phyloP scores from a whole-genome alignment of 805 yeast species.

The Metschnikowia anglica region DNA sequence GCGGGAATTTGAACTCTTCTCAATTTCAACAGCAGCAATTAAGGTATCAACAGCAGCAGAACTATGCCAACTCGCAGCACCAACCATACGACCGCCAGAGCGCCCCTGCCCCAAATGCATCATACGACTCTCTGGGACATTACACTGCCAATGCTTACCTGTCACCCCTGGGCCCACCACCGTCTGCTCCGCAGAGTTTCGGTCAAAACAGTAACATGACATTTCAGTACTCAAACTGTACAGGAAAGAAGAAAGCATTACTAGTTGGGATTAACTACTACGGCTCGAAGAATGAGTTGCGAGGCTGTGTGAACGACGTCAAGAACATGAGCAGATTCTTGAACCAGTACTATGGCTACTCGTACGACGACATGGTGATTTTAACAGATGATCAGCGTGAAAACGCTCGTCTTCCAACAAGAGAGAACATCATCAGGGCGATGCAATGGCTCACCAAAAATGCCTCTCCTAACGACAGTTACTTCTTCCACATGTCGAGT shows the following conservation, averaged over 20 bases:
- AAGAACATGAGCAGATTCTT: slow-evolving; percentile 50
- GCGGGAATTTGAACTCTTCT: slow-evolving; percentile 18
- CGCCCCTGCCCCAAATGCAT: slow-evolving; percentile 21
- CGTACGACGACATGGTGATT: slow-evolving; percentile 55
- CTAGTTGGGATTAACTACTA: slow-evolving; percentile 77
- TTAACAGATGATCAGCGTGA: slow-evolving; percentile 54
- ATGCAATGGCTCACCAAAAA: slow-evolving; percentile 78
- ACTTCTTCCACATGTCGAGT: slow-evolving; percentile 83
- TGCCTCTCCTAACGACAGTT: slow-evolving; percentile 73
- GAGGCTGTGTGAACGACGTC: slow-evolving; percentile 83
- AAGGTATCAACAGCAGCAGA: slow-evolving; percentile 21
- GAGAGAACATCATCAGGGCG: slow-evolving; percentile 69
- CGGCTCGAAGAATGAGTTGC: slow-evolving; percentile 57
- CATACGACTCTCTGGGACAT: slow-evolving; percentile 19
- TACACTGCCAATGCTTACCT: slow-evolving; percentile 11
- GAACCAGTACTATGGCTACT: slow-evolving; percentile 42
- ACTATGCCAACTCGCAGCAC: slow-evolving; percentile 7
- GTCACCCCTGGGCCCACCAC: slow-evolving; percentile 17
- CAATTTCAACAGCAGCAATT: slow-evolving; percentile 20
- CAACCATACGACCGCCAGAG: slow-evolving; percentile 16
- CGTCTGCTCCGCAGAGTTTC: slow-evolving; percentile 38
- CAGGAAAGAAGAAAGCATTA: slow-evolving; percentile 72
- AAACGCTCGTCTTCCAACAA: slow-evolving; percentile 56
- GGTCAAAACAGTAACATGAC: slow-evolving; percentile 37
- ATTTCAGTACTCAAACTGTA: slow-evolving; percentile 64